These are phyloP conservation scores for Fusarium sp. DNA, from an alignment of 2,329 filamentous ascomycete genomes.

Conservation along the genomic window DNA sequence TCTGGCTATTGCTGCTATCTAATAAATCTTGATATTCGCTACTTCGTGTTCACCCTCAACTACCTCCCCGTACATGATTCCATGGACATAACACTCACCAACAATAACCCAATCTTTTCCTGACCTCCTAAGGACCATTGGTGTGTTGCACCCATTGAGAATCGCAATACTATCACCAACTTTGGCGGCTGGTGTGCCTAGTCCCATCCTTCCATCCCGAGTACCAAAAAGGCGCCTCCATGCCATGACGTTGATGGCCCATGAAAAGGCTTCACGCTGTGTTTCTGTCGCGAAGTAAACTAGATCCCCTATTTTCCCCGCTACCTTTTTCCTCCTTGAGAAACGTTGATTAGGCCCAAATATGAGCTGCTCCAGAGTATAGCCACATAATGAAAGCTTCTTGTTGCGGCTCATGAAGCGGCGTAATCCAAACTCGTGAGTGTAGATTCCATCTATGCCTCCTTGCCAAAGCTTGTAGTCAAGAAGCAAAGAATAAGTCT, in stretches of 20 bases:
- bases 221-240: not conserved
- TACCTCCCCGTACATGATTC: constrained; percentile 15
- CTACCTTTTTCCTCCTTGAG: not conserved
- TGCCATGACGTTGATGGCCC: constrained; percentile 18
- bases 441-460: not conserved
- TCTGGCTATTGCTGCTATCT: too few species aligned
- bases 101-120: not conserved
- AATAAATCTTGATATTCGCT: constrained; percentile 6
- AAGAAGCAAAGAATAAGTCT: constrained; percentile 4
- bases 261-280: not conserved
- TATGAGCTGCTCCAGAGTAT: not conserved
- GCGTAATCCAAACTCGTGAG: not conserved
- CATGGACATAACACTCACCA: constrained; percentile 23
- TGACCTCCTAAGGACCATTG: not conserved
- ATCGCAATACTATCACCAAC: not conserved
- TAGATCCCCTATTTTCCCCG: not conserved
- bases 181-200: not conserved
- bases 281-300: not conserved
- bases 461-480: not conserved
- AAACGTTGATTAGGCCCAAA: not conserved
- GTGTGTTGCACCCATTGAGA: not conserved
- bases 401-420: constrained; percentile 8
- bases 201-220: constrained; percentile 2
- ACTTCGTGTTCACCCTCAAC: not conserved
- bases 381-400: not conserved